Evolutionary conservation across 2,329 filamentous ascomycete species (phyloP).

Genomic region (Aspergillus sp.): DNA sequence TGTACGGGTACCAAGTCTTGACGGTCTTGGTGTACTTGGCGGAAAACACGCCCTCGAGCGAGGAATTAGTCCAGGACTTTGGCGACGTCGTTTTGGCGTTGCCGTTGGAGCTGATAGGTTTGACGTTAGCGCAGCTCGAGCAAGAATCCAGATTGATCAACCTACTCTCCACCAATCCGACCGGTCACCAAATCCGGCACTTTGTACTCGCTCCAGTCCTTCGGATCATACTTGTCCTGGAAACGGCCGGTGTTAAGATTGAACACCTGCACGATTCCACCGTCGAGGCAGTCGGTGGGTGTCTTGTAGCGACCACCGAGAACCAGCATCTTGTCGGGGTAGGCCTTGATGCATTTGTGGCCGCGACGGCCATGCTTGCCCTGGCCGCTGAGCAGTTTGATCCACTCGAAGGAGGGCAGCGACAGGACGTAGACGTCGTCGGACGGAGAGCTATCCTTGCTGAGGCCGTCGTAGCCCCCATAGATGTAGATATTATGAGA

Average conservation of each 20-base stretch:
- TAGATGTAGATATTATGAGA: slow-evolving; percentile 53
- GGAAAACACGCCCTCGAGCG: slow-evolving; percentile 7
- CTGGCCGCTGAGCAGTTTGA: slow-evolving; percentile 33
- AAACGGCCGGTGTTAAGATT: slow-evolving; percentile 13
- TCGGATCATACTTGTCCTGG: slow-evolving; percentile 11
- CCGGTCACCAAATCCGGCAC: slow-evolving; percentile 9
- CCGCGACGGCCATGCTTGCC: slow-evolving; percentile 20
- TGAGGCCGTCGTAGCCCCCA: slow-evolving; percentile 44
- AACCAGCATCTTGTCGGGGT: slow-evolving; percentile 52
- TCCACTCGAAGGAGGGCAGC: slow-evolving; percentile 49
- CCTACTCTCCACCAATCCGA: slow-evolving; percentile 9
- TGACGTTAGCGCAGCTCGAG: slow-evolving; percentile 3
- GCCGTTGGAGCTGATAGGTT: slow-evolving; percentile 1
- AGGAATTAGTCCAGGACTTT: slow-evolving; percentile 14
- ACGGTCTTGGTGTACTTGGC: slow-evolving; percentile 9
- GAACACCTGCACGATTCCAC: slow-evolving; percentile 9
- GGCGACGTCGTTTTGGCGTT: slow-evolving; percentile 8
- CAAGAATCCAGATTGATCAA: neutral
- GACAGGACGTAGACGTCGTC: slow-evolving; percentile 50
- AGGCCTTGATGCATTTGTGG: slow-evolving; percentile 35
- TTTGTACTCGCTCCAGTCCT: slow-evolving; percentile 9
- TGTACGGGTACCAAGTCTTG: slow-evolving; percentile 6
- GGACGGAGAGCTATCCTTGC: slow-evolving; percentile 26
- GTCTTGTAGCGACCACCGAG: slow-evolving; percentile 28
- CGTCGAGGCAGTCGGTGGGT: neutral